Evolutionary conservation across 1,284 basidiomycete genomes (phyloP), one percentile per base, ranked within the genome.

Genomic region (Microbotryum intermedium): DNA sequence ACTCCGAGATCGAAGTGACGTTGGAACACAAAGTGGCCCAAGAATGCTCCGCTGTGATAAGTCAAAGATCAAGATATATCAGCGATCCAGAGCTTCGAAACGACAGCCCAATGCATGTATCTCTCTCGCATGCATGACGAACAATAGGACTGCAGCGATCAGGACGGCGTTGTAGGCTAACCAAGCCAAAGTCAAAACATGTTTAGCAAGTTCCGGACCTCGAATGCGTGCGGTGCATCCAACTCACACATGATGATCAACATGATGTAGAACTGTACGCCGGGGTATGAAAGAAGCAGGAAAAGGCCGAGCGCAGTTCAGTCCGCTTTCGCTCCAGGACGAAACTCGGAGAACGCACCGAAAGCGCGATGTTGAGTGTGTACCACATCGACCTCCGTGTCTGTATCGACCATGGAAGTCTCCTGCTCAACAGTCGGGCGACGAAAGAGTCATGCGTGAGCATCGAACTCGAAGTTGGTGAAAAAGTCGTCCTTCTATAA

Each of bases 1-100:
- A 53, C 50, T 8, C 59, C 59, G 23, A 65, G 55, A n/a, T 65
- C 64, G 23, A 65, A 49, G 26, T 54, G 23, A 3, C 68, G 61
- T 29, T 69, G 65, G 21, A 69, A 69, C 16, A 63, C 43, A 18
- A 66, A 68, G 47, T 69, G 68, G 1, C 68, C 68, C 23, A 69
- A 57, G 53, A 69, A 68, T 5, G 66, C 66, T 30, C 68, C 68
- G 8, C 67, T 69, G 52, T 3, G 18, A 45, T 4, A 20, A 4
- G 48, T 13, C 5, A 30, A 42, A 42, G 28, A 11, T 25, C 18
- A 7, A 11, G 11, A 13, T 25, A 21, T 3, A 8, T 52, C 26
- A 23, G 25, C 3, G 30, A 23, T n/a, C 16, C 9, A 11, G 13
- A 3, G 29, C 13, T 3, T 16, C 6, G 46, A 29, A 45, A 13